These are phyloP conservation scores for Penicillium vulpinum DNA, from an alignment of 2,329 filamentous ascomycete genomes.

Conservation along the genomic window DNA sequence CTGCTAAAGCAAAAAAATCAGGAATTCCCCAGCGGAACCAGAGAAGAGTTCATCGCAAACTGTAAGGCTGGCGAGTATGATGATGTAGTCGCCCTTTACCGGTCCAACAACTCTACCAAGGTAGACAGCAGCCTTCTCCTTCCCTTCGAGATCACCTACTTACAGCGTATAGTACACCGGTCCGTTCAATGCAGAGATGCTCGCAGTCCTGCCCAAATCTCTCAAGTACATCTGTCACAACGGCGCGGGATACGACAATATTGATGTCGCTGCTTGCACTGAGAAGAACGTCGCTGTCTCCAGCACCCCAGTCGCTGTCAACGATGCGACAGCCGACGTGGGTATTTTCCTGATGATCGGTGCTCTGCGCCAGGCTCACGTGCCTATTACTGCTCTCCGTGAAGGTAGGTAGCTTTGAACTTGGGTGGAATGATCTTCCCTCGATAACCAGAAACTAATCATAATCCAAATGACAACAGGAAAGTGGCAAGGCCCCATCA, in stretches of 20 bases:
- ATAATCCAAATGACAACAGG: constrained; percentile 22
- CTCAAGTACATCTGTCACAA: constrained; percentile 56
- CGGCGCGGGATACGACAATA: constrained; percentile 62
- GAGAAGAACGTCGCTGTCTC: constrained; percentile 45
- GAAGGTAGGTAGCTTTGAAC: constrained; percentile 32
- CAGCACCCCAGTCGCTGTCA: constrained; percentile 49
- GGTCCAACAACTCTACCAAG: constrained; percentile 58
- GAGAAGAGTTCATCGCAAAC: constrained; percentile 57
- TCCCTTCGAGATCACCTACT: neutral
- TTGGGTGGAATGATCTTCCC: neutral
- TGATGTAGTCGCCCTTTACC: constrained; percentile 58
- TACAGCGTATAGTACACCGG: constrained; percentile 39
- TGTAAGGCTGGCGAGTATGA: constrained; percentile 57
- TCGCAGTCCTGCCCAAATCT: constrained; percentile 47
- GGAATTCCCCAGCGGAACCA: constrained; percentile 51
- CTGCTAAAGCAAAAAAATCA: neutral
- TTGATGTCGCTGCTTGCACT: constrained; percentile 57
- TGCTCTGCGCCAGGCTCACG: constrained; percentile 46
- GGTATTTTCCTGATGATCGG: constrained; percentile 52
- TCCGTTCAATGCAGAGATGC: constrained; percentile 51
- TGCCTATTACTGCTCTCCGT: constrained; percentile 44
- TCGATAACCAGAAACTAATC: neutral
- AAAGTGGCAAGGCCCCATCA: constrained; percentile 42
- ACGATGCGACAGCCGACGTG: constrained; percentile 50
- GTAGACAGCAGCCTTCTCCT: constrained; percentile 19